Conservation (phyloP, 345 rosid species). For the Populus simonii region DNA sequence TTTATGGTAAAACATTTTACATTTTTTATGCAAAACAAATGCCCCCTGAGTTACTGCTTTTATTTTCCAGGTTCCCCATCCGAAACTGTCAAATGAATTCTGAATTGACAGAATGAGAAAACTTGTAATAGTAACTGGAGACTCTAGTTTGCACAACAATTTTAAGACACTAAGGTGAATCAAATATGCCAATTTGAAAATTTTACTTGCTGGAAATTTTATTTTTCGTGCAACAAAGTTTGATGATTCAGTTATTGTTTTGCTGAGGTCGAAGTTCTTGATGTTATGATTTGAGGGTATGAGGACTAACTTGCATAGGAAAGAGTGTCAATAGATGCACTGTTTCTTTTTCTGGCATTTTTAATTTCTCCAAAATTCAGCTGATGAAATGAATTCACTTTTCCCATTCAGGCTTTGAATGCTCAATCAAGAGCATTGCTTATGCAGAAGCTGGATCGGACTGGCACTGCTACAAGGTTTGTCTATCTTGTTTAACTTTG, state of each 20-base stretch:
- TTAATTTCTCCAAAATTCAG: neutral
- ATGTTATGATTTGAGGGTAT: neutral
- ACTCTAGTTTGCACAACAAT: neutral
- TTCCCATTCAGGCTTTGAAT: constrained; percentile 60
- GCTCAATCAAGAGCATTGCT: constrained; percentile 86
- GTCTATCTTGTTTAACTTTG: neutral
- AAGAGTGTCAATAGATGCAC: neutral
- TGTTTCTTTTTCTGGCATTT: neutral
- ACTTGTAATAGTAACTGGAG: neutral
- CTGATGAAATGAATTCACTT: constrained; percentile 5
- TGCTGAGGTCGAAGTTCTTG: neutral
- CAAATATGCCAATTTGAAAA: neutral
- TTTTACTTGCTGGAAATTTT: neutral
- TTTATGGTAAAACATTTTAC: no score
- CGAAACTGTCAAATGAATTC: no score
- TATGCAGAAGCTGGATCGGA: constrained; percentile 89
- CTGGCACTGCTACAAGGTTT: neutral
- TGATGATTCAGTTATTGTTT: neutral
- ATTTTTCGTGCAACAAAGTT: neutral
- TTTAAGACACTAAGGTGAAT: neutral
- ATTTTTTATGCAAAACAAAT: no score
- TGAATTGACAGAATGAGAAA: neutral
- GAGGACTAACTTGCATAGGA: neutral
- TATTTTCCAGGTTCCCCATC: no score
- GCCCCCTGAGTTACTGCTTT: no score